Evolutionary conservation across 2,329 filamentous ascomycete genomes (phyloP).

Genomic region (Grosmannia penicillata): DNA sequence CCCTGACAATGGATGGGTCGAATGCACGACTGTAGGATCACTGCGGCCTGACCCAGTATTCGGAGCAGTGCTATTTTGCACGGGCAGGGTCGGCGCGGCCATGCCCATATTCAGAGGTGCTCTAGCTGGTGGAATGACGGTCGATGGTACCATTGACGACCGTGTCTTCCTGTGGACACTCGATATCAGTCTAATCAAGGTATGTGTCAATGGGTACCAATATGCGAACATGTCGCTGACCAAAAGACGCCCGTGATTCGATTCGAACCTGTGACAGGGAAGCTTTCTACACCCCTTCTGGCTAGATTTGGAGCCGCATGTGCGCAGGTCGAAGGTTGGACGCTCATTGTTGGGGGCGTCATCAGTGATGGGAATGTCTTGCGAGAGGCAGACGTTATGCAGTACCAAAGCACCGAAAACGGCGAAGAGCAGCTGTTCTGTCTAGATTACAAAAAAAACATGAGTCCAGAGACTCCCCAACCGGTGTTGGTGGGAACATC

Average conservation of each 20-base stretch:
- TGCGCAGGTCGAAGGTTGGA: constrained; percentile 3
- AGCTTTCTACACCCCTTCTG: neutral
- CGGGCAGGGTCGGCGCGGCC: constrained; percentile 9
- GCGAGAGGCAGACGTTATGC: constrained; percentile 35
- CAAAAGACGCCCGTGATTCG: constrained; percentile 11
- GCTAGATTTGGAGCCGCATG: constrained; percentile 8
- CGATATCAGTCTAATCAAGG: constrained; percentile 21
- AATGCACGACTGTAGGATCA: constrained; percentile 22
- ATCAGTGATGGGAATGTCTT: constrained; percentile 24
- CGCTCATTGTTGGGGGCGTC: constrained; percentile 28
- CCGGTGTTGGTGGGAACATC: constrained; percentile 62
- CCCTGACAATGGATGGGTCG: constrained; percentile 29
- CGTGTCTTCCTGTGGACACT: constrained; percentile 53
- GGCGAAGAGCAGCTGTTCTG: constrained; percentile 14
- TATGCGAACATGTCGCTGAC: constrained; percentile 3
- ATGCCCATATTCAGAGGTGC: constrained; percentile 38
- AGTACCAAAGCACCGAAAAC: constrained; percentile 20
- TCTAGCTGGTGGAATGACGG: constrained; percentile 56
- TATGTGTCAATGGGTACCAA: constrained; percentile 12
- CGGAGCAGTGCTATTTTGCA: constrained; percentile 24
- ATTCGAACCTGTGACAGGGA: neutral
- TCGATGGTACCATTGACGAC: constrained; percentile 45
- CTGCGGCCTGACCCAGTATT: constrained; percentile 24
- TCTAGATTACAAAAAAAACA: neutral
- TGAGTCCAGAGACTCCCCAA: constrained; percentile 15